Evolutionary conservation across 306 rosid genomes (phyloP).

Genomic region (Rubus parviflorus): DNA sequence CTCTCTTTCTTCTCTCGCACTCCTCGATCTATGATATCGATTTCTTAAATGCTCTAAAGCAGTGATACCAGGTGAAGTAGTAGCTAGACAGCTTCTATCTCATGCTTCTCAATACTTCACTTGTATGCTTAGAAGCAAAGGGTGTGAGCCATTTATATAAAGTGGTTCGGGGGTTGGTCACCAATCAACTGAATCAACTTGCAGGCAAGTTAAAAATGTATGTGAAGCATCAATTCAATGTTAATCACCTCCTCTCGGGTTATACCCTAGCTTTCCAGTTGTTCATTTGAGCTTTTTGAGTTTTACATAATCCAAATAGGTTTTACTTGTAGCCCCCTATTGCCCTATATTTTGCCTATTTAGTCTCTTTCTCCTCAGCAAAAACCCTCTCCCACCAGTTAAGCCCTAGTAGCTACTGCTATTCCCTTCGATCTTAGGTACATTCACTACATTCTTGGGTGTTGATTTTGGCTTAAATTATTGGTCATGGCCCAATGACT

Average conservation of each 20-base stretch:
- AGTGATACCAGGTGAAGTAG: slow-evolving; percentile 27
- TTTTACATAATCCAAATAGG: slow-evolving; percentile 38
- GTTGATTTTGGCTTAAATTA: too few species aligned
- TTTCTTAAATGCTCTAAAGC: slow-evolving; percentile 2
- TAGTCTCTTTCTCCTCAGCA: slow-evolving; percentile 25
- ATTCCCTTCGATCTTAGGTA: slow-evolving; percentile 43
- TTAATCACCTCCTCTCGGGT: slow-evolving; percentile 6
- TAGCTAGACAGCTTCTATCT: slow-evolving; percentile 6
- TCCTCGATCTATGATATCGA: neutral
- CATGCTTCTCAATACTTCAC: slow-evolving; percentile 25
- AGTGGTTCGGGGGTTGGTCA: slow-evolving; percentile 7
- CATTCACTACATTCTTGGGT: slow-evolving; percentile 25
- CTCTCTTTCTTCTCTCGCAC: slow-evolving; percentile 1
- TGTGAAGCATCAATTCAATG: slow-evolving; percentile 14
- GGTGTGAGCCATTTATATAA: slow-evolving; percentile 39
- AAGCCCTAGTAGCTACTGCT: slow-evolving; percentile 28
- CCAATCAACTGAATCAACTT: slow-evolving; percentile 25
- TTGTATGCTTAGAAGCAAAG: slow-evolving; percentile 25
- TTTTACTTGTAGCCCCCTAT: slow-evolving; percentile 33
- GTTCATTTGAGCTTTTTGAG: slow-evolving; percentile 28
- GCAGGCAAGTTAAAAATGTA: slow-evolving; percentile 22
- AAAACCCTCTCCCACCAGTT: slow-evolving; percentile 22
- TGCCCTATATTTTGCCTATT: slow-evolving; percentile 28
- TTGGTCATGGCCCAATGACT: too few species aligned
- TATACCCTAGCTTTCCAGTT: slow-evolving; percentile 44